Base-by-base conservation (phyloP, 2,329 filamentous ascomycete species). In the Fusarium praegraminearum region DNA sequence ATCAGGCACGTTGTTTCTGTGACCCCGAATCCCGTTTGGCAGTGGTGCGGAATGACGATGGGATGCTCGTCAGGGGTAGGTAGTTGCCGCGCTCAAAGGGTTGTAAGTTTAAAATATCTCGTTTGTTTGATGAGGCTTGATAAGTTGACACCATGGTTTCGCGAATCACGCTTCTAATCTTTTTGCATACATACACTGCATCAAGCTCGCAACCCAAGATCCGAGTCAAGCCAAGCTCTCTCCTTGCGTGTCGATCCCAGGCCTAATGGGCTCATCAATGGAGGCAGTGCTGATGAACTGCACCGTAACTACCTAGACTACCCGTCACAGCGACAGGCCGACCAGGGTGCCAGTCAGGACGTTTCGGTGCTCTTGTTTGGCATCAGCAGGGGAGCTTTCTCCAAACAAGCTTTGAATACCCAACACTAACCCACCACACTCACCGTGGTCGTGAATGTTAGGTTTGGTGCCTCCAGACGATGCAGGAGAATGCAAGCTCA, bases 331-430 rank as follows among this genome's bases (percentile, higher is more conserved):
- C 63, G 72, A 68, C 67, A 65, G 70, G 60, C 52, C 52, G 67
- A 60, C 73, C 62, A 47, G 56, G 73, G 71, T 62, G 52, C 59
- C 64, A 66, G 54, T 45, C 61, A 68, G 60, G 61, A 66, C 63
- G 73, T 75, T 74, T 75, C 69, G 67, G 73, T 45, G 50, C 51
- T 57, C 18, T 47, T 43, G 55, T 46, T 51, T 66, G 57, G 67
- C 64, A 74, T 46, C 63, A 53, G 71, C 64, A 74, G 69, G 71
- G 70, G 61, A 67, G 56, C 60, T 62, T 61, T 64, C 60, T 70
- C 68, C 63, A 74, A 75, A 75, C 73, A 75, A 75, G 73, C 73
- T 75, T 75, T 74, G 58, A 64, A 57, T 55, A 44, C 24, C 41
- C 24, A 71, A 55, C 52, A 67, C 56, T 45, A 71, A 51, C 45